These are phyloP conservation scores for Pythium chondricola DNA, from an alignment of 352 stramenopile genomes.

Conservation along the genomic window DNA sequence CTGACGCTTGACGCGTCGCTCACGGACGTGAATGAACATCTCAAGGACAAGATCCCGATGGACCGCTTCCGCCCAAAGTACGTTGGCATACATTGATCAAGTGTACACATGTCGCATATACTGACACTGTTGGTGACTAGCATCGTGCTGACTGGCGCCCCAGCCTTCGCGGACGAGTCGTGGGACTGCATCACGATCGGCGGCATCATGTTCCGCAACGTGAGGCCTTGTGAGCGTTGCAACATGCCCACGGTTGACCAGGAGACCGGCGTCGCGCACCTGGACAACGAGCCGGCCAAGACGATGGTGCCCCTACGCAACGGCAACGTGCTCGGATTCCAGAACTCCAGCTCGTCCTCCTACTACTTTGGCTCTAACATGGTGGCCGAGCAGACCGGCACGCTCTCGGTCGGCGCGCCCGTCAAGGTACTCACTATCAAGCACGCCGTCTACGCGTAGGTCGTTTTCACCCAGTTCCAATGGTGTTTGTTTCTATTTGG, in stretches of 20 bases:
- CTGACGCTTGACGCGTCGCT: slow-evolving; percentile 54
- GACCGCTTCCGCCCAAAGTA: slow-evolving; percentile 83
- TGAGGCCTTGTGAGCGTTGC: slow-evolving; percentile 70
- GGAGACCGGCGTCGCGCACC: slow-evolving; percentile 41
- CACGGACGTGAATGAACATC: slow-evolving; percentile 42
- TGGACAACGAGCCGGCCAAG: slow-evolving; percentile 38
- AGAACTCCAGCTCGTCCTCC: slow-evolving; percentile 34
- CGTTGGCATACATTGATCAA: slow-evolving; percentile 38
- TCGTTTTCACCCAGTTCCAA: too few relatives aligned
- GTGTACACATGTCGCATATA: too few relatives aligned
- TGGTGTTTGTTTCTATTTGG: slow-evolving; percentile 1
- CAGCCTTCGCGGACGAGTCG: slow-evolving; percentile 66
- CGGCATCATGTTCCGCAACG: slow-evolving; percentile 53
- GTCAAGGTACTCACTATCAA: slow-evolving; percentile 72
- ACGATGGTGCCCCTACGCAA: slow-evolving; percentile 53
- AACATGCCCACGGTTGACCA: slow-evolving; percentile 74
- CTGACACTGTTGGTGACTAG: slow-evolving; percentile 18
- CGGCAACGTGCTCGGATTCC: slow-evolving; percentile 52
- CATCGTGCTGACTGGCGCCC: slow-evolving; percentile 62
- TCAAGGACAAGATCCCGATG: slow-evolving; percentile 58
- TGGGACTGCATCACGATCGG: slow-evolving; percentile 66
- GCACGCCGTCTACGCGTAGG: slow-evolving; percentile 38
- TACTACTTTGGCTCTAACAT: slow-evolving; percentile 82
- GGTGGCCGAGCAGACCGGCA: slow-evolving; percentile 32
- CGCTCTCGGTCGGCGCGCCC: slow-evolving; percentile 33